These are phyloP conservation scores for Hanseniaspora vineae DNA, from an alignment of 805 yeast species.

Conservation along the genomic window DNA sequence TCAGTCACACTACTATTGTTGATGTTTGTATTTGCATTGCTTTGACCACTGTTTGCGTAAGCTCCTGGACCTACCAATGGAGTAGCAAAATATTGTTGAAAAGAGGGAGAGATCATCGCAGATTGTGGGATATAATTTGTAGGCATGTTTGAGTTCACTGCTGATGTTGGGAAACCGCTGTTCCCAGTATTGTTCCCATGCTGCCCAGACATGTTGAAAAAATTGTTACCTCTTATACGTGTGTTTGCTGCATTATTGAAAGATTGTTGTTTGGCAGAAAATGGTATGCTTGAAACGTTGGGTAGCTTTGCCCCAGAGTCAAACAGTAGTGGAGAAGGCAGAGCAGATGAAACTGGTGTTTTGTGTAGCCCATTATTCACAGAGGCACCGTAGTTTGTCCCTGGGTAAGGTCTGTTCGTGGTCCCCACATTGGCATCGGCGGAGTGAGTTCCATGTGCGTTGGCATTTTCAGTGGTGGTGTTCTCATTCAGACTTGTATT, in stretches of 20 bases:
- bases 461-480: too few species aligned
- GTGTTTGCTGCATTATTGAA: too few species aligned
- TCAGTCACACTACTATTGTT: not conserved
- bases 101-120: slow-evolving; percentile 18
- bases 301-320: not conserved
- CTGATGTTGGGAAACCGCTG: slow-evolving; percentile 4
- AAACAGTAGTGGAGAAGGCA: not conserved
- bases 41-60: not conserved
- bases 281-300: too few species aligned
- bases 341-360: not conserved
- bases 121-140: slow-evolving; percentile 15
- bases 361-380: not conserved
- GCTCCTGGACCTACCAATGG: slow-evolving; percentile 21
- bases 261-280: too few species aligned
- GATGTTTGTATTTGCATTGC: not conserved
- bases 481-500: too few species aligned
- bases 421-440: too few species aligned
- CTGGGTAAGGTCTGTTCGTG: too few species aligned
- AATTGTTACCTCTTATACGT: too few species aligned
- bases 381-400: too few species aligned
- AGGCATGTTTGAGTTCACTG: slow-evolving; percentile 1
- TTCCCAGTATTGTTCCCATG: slow-evolving; percentile 2
- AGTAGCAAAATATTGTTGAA: slow-evolving; percentile 23
- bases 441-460: too few species aligned
- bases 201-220: too few species aligned